Evolutionary conservation across 2,329 filamentous ascomycete species (phyloP), one percentile per base, ranked within the genome.

Genomic region (Chaetomiaceae sp.): DNA sequence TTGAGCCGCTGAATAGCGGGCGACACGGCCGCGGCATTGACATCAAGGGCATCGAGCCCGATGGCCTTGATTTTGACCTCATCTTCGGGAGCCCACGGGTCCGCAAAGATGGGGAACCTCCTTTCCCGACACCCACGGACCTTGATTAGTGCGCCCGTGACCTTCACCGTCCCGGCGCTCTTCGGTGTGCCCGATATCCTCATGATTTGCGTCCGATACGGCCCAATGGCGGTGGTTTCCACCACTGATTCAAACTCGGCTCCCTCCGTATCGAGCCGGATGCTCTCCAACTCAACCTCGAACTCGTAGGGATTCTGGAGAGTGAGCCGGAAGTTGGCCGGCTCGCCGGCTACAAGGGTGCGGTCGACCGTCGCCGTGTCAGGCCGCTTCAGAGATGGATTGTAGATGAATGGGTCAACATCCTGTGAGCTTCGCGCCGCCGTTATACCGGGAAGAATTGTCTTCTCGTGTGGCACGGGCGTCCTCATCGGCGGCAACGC

Each of bases 231-330:
- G 4, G 86, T 82, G 46, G 79, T 80, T 58, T 86, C 82, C 13
- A 79, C 72, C 6, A 79, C 71, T 0, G 86, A 84, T 49, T 85
- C 80, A 53, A 96, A 89, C 1, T 83, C 77, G 21, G 84, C 79
- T 1, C 89, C 90, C 55, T 88, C 82, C 9, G 84, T 81, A 56
- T 90, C 84, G 6, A 99, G 73, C 23, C 77, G 79, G 40, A 99
- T 78, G 48, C 82, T 86, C 66, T 97, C 90, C 30, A 99, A 84
- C 50, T 95, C 89, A 4, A 99, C 74, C 57, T 96, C 90, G 59
- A 97, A 86, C 55, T 97, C 92, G 62, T 90, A 96, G 0, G 91
- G 90, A 62, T 99, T 99, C 65, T 97, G 94, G 16, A 99, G 74
- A 1, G 87, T 90, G 27, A 97, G 79, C 61, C 81, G 80, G 69